phyloP scores from a whole-genome alignment of 2,329 filamentous ascomycete species.

The Paramyrothecium roridum region DNA sequence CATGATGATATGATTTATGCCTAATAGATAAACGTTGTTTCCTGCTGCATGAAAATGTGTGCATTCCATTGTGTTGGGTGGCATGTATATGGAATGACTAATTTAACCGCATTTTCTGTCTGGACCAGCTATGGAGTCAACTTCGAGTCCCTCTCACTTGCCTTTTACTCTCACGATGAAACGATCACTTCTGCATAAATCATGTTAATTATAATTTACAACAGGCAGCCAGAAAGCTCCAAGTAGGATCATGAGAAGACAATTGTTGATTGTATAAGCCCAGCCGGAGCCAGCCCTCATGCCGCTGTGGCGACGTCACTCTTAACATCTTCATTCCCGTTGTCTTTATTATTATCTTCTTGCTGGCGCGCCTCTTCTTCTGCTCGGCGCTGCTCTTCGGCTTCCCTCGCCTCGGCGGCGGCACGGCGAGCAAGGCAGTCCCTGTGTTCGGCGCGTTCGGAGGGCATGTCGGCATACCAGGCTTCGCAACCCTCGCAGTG shows the following conservation, averaged over 20 bases:
- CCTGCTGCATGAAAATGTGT: neutral
- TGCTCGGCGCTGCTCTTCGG: neutral
- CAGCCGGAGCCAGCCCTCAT: neutral
- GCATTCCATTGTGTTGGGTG: too few species aligned
- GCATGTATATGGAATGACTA: too few species aligned
- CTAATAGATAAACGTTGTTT: neutral
- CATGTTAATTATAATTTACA: too few species aligned
- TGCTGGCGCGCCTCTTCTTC: neutral
- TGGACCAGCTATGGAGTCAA: too few species aligned
- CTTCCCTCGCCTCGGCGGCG: neutral
- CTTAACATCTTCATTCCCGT: neutral
- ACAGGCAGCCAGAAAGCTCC: too few species aligned
- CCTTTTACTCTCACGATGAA: too few species aligned
- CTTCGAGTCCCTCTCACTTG: too few species aligned
- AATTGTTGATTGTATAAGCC: too few species aligned
- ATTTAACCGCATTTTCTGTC: too few species aligned
- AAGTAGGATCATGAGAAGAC: too few species aligned
- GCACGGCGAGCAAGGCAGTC: neutral
- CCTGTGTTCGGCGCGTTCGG: neutral
- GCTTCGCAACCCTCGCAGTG: neutral
- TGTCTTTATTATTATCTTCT: neutral
- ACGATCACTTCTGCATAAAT: too few species aligned
- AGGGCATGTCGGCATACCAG: neutral
- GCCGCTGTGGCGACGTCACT: neutral
- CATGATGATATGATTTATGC: neutral